Percentiles rank a stretch among this genome's conserved stretches.
These are phyloP conservation scores for Croton setiger DNA, from an alignment of 441 rosid species.

Conservation along the genomic window DNA sequence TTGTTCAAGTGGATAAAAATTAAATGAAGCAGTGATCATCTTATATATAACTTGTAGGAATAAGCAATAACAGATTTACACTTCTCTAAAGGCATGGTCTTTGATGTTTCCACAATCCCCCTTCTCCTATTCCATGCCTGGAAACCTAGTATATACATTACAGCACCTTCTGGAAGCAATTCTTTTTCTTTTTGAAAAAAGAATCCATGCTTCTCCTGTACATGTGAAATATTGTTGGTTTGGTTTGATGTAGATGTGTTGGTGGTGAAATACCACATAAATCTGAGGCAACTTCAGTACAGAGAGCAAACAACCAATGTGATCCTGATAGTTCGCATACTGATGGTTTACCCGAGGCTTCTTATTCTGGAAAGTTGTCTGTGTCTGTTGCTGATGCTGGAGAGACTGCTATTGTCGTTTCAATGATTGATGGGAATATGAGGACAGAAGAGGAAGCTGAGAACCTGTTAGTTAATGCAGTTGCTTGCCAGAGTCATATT, in stretches of 20 bases:
- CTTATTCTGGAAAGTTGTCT: constrained; percentile 64
- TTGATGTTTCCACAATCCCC: neutral
- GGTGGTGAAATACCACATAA: constrained; percentile 45
- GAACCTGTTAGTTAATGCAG: constrained; percentile 29
- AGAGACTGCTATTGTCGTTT: constrained; percentile 93
- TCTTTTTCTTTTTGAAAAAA: neutral
- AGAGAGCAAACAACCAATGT: constrained; percentile 34
- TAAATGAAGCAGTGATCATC: neutral
- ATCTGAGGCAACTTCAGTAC: constrained; percentile 31
- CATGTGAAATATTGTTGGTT: constrained; percentile 12
- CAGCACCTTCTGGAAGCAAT: neutral
- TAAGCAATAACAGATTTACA: neutral
- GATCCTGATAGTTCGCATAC: constrained; percentile 35
- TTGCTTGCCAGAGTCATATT: constrained; percentile 28
- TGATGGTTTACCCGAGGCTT: constrained; percentile 44
- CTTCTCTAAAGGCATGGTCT: neutral
- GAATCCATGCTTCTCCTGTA: neutral
- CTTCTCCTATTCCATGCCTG: constrained; percentile 2
- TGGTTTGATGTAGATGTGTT: constrained; percentile 56
- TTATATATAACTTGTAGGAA: neutral
- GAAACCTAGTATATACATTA: neutral
- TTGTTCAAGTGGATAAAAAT: neutral
- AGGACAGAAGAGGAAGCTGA: constrained; percentile 42
- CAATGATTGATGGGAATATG: constrained; percentile 60
- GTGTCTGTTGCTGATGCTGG: constrained; percentile 91